Evolutionary conservation across 495 filamentous ascomycete genomes (phyloP).

Genomic region (Neurospora sp.): DNA sequence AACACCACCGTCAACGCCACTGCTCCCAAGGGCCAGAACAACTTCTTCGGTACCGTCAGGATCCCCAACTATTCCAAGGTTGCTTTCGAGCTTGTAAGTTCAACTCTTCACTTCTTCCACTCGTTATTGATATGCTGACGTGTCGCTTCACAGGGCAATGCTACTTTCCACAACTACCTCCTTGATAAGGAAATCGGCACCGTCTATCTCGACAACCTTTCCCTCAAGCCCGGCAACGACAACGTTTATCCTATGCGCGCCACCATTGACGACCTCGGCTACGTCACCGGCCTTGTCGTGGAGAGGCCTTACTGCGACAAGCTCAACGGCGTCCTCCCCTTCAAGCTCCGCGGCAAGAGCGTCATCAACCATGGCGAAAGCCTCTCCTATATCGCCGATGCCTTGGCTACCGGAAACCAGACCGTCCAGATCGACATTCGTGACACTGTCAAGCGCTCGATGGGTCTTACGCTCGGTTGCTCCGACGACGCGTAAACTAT

Average conservation of each 20-base stretch:
- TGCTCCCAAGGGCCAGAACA: slow-evolving; percentile 36
- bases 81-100: slow-evolving; percentile 51
- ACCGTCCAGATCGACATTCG: slow-evolving; percentile 29
- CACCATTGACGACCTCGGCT: slow-evolving; percentile 30
- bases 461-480: slow-evolving; percentile 16
- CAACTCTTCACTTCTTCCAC: neutral
- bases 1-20: slow-evolving; percentile 37
- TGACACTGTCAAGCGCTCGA: slow-evolving; percentile 11
- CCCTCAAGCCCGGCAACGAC: slow-evolving; percentile 45
- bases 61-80: slow-evolving; percentile 66
- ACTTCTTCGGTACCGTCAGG: slow-evolving; percentile 51
- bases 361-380: slow-evolving; percentile 48
- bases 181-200: slow-evolving; percentile 42
- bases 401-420: slow-evolving; percentile 25
- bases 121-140: slow-evolving; percentile 8
- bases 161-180: slow-evolving; percentile 50
- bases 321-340: slow-evolving; percentile 42
- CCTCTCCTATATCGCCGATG: slow-evolving; percentile 51
- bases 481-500: neutral
- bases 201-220: slow-evolving; percentile 46
- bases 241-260: slow-evolving; percentile 49
- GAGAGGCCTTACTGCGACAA: slow-evolving; percentile 35
- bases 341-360: slow-evolving; percentile 48
- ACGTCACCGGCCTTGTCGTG: neutral
- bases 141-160: slow-evolving; percentile 45